Conservation (phyloP, 106 monocot species). For the Gastrodia elata region DNA sequence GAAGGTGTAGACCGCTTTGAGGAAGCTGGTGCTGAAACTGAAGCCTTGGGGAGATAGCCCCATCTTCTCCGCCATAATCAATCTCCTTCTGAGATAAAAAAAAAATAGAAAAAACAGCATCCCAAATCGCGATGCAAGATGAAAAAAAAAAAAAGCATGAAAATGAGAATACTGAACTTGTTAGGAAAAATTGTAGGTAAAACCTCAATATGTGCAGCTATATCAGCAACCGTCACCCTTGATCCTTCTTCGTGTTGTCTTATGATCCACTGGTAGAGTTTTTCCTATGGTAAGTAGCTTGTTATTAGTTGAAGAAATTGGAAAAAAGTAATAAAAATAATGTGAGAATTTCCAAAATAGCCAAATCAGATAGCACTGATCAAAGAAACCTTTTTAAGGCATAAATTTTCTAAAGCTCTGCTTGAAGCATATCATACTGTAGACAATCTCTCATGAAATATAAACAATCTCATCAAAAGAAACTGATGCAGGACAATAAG, state of each 20-base stretch:
- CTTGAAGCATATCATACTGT: background rate
- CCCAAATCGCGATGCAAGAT: background rate
- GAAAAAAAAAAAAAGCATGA: background rate
- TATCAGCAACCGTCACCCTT: slow-evolving; percentile 41
- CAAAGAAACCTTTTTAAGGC: background rate
- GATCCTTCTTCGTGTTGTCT: slow-evolving; percentile 53
- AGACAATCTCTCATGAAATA: background rate
- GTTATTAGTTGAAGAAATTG: background rate
- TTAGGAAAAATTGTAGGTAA: background rate
- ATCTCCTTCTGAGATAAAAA: slow-evolving; percentile 45
- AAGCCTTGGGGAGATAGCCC: slow-evolving; percentile 25
- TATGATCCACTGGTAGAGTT: slow-evolving; percentile 63
- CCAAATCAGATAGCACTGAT: background rate
- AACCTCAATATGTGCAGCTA: slow-evolving; percentile 58
- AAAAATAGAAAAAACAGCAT: background rate
- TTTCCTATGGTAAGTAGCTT: slow-evolving; percentile 47
- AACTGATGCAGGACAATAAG: too few relatives aligned
- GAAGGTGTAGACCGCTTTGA: slow-evolving; percentile 10
- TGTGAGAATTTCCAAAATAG: background rate
- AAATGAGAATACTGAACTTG: slow-evolving; percentile 1
- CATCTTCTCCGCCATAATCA: slow-evolving; percentile 42
- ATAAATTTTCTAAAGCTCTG: background rate
- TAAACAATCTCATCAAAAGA: too few relatives aligned
- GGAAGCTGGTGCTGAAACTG: slow-evolving; percentile 18
- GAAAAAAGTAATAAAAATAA: background rate